Base-by-base conservation (phyloP, 495 filamentous ascomycete genomes). In the Bacidia rubella region DNA sequence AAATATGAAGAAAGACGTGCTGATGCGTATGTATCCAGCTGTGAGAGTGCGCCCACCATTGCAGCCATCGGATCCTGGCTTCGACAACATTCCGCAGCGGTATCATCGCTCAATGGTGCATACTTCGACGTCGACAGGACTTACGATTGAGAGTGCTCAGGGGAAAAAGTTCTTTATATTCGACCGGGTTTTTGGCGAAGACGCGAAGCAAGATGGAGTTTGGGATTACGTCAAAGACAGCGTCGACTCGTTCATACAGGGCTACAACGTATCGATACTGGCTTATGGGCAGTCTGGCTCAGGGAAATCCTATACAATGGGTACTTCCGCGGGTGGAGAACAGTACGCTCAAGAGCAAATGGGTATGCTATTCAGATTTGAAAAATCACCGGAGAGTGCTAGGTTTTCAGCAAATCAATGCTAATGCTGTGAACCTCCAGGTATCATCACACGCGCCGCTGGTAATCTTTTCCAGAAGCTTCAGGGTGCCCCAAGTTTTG, bases 281-380 rank as follows among this genome's bases (percentile, higher is more conserved):
- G 92, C 92, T 39, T 99, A 99, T 60, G 92, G 92, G 59, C 92
- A 99, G 71, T 99, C 92, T n/a, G 92, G 92, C 35, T 88, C 92
- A n/a, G 92, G 92, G 60, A 99, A 99, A 69, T 99, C 92, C 1
- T 97, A 96, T 65, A 99, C 92, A 0, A 99, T 99, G 92, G 92
- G 92, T 39, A 99, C 92, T 1, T 85, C 92, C 2, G 87, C 90
- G 2, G 90, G 93, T 7, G 68, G 63, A 19, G 90, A 95, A 62
- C 86, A 95, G 61, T 74, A 71, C n/a, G 72, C 90, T 60, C 49
- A 74, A 43, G 75, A 83, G 11, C 68, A 79, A 0, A 94, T 89
- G 86, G 90, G 89, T 94, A 73, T 66, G 78, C 67, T n/a, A 24
- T 35, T 15, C 5, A 7, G 29, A 35, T 5, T 15, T 35, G 15